Evolutionary conservation across 345 rosid genomes (phyloP).

Genomic region (Acer yangbiense): DNA sequence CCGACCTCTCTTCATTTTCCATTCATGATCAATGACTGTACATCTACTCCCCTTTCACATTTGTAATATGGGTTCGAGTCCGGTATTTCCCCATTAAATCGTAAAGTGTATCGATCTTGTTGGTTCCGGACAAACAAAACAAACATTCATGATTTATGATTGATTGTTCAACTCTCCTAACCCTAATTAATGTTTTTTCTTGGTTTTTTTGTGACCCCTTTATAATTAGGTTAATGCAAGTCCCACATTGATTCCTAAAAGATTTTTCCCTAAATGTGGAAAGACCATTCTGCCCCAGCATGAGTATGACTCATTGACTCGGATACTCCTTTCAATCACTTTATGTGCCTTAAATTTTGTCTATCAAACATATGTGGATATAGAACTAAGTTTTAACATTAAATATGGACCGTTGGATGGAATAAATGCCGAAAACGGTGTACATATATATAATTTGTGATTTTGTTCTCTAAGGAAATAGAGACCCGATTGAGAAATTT

Average conservation of each 20-base stretch:
- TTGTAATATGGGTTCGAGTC: no score
- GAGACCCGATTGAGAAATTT: background rate
- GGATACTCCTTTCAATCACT: no score
- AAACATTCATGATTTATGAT: no score
- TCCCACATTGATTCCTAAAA: background rate
- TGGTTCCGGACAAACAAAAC: no score
- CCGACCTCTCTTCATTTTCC: background rate
- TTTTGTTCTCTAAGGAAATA: background rate
- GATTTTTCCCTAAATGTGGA: no score
- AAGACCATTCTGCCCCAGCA: no score
- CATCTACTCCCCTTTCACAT: background rate
- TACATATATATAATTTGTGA: background rate
- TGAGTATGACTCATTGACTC: no score
- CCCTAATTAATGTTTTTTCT: background rate
- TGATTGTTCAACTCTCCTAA: background rate
- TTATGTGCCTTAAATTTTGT: no score
- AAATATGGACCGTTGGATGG: background rate
- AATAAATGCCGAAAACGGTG: background rate
- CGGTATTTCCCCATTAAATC: no score
- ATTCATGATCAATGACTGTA: constrained; percentile 10
- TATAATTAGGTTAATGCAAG: background rate
- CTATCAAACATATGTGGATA: no score
- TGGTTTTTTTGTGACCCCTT: no score
- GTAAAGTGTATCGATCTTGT: no score
- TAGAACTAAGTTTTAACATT: background rate